Base-by-base conservation (phyloP, 164 flowering plant genomes). In the Pachysandra terminalis region DNA sequence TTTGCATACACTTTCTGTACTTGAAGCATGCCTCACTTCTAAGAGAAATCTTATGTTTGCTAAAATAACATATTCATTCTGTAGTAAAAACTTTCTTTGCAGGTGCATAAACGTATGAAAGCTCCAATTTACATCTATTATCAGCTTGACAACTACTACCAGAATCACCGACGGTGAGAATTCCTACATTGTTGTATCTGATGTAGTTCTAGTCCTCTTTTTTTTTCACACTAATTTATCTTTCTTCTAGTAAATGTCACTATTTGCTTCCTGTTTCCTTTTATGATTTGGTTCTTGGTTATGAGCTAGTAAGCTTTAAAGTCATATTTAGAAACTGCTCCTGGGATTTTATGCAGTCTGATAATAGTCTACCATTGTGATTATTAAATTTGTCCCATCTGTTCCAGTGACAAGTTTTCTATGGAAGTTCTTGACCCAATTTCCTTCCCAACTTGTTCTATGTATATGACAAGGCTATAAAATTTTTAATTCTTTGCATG, bases 111-210 rank as follows among this genome's bases (percentile, higher is more conserved):
- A 69, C 72, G 54, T 55, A 91, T 89, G 95, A 84, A 83, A 83
- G 88, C 91, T 77, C 97, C 97, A 73, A 84, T 91, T 48, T 82
- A 87, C 71, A 61, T 91, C 61, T 91, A 91, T 69, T 91, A 91
- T 75, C 87, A 91, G 73, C 91, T 89, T 40, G 94, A 90, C 73
- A 87, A 84, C 74, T 90, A 78, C 76, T 90, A 90, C 76, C 94
- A 90, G 71, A 91, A 89, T 75, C 97, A 91, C 67, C 81, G 97
- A 49, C 77, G 95, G 97, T 89, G 66, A 76, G 84, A 41, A 25
- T 69, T 64, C 57, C 58, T 62, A 59, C 53, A 37, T 56, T 51
- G 28, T 35, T 15, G 21, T 62, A 48, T 40, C 28, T 56, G 22
- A 53, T 61, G 25, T 40, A 51, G 49, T 48, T 21, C 27, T 67